These are phyloP conservation scores for Curvularia spicifera DNA, from an alignment of 2,329 filamentous ascomycete genomes.

Conservation along the genomic window DNA sequence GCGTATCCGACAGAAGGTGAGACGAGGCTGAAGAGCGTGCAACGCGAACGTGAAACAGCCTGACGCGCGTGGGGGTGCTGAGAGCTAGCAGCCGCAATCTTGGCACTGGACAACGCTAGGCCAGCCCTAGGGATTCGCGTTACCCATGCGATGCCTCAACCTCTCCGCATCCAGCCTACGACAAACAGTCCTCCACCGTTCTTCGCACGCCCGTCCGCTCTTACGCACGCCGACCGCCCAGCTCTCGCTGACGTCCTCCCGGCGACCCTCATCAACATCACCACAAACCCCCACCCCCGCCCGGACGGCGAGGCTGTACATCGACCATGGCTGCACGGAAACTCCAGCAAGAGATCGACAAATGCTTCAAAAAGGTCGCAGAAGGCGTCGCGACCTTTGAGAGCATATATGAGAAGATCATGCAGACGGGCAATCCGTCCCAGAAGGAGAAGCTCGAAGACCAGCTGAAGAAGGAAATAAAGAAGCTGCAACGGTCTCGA, in stretches of 20 bases:
- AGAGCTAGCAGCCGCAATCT: constrained; percentile 22
- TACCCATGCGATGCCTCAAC: constrained; percentile 33
- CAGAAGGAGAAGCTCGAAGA: constrained; percentile 99
- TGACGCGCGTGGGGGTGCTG: constrained; percentile 24
- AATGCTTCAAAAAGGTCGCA: constrained; percentile 98
- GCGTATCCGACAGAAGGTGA: constrained; percentile 5
- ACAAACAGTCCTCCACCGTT: constrained; percentile 29
- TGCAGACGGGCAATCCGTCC: constrained; percentile 86
- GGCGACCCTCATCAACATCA: constrained; percentile 19
- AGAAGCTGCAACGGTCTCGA: constrained; percentile 95
- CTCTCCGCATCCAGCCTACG: constrained; percentile 35
- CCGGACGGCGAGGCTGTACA: constrained; percentile 45
- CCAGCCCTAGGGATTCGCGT: constrained; percentile 30
- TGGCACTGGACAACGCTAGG: constrained; percentile 30
- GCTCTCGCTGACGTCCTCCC: constrained; percentile 16
- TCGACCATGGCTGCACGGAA: constrained; percentile 89
- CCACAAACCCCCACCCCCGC: constrained; percentile 21
- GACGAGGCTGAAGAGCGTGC: constrained; percentile 15
- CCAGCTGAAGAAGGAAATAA: constrained; percentile 98
- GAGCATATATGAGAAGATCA: constrained; percentile 96
- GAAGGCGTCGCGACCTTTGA: constrained; percentile 95
- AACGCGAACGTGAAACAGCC: constrained; percentile 19
- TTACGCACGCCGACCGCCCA: constrained; percentile 25
- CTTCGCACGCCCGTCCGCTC: constrained; percentile 25
- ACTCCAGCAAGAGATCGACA: constrained; percentile 96